Evolutionary conservation across 148 eudicot species (phyloP).

Genomic region (Rheum nobile): DNA sequence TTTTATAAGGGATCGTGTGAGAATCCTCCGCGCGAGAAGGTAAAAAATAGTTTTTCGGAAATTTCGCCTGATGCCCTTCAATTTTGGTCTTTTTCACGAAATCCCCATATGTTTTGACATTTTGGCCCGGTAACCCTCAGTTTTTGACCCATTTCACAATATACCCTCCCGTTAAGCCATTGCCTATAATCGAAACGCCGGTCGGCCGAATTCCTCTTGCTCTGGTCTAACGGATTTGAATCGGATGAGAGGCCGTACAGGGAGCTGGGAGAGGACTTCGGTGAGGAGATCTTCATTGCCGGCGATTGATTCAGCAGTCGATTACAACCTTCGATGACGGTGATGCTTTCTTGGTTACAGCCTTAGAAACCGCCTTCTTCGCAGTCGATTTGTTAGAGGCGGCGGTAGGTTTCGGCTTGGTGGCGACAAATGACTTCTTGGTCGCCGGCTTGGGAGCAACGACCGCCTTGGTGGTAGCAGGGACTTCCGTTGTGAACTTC

Average conservation of each 20-base stretch:
- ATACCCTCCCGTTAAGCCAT: no score
- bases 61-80: no score
- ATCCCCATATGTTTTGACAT: no score
- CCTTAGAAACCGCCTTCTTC: not conserved
- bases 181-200: conserved; percentile 39
- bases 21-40: no score
- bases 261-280: conserved; percentile 26
- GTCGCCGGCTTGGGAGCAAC: not conserved
- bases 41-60: no score
- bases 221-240: conserved; percentile 33
- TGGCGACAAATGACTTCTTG: not conserved
- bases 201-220: no score
- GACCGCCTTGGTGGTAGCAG: not conserved
- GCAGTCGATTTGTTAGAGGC: not conserved
- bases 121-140: no score
- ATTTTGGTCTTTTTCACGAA: no score
- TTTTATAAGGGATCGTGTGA: no score
- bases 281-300: conserved; percentile 26
- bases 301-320: conserved; percentile 18
- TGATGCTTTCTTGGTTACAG: not conserved
- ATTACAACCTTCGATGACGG: no score
- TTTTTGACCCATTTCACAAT: no score
- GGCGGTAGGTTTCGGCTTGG: not conserved
- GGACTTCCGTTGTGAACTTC: no score
- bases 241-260: conserved; percentile 22